These are phyloP conservation scores for Poa pratensis DNA, from an alignment of 176 grass and related monocot species.

Conservation along the genomic window DNA sequence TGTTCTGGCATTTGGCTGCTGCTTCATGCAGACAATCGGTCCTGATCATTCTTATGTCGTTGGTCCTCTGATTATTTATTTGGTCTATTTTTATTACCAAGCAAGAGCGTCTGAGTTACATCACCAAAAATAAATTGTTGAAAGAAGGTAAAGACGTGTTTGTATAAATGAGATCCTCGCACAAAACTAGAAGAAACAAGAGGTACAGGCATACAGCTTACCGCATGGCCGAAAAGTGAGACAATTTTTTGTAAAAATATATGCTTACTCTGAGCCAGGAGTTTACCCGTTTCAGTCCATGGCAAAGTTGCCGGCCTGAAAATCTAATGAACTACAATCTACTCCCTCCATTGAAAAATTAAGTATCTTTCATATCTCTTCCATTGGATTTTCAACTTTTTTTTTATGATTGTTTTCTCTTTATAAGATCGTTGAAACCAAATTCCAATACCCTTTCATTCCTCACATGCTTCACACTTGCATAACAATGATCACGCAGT, in stretches of 20 bases:
- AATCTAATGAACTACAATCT: too few relatives aligned
- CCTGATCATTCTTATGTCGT: background rate
- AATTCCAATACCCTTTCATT: too few relatives aligned
- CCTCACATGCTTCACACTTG: background rate
- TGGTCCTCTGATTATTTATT: background rate
- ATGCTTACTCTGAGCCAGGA: background rate
- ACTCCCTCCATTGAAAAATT: too few relatives aligned
- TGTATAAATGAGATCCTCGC: background rate
- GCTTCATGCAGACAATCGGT: background rate
- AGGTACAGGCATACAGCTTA: background rate
- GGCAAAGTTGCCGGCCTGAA: background rate
- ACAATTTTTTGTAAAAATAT: too few relatives aligned
- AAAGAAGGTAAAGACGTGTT: background rate
- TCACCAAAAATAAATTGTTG: background rate
- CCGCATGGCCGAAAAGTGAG: background rate
- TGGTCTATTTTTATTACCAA: background rate
- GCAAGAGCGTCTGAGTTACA: background rate
- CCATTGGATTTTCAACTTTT: too few relatives aligned
- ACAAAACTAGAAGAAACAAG: background rate
- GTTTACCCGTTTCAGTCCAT: background rate
- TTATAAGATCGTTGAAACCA: too few relatives aligned
- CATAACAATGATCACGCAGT: background rate
- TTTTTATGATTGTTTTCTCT: too few relatives aligned
- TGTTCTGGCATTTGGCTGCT: constrained; percentile 25
- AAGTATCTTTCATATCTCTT: too few relatives aligned